A percentile compares a stretch with the other conserved stretches of the same genome.
phyloP scores from a whole-genome alignment of 2,329 filamentous ascomycete genomes.

The Arthrobotrys pseudoclavata region DNA sequence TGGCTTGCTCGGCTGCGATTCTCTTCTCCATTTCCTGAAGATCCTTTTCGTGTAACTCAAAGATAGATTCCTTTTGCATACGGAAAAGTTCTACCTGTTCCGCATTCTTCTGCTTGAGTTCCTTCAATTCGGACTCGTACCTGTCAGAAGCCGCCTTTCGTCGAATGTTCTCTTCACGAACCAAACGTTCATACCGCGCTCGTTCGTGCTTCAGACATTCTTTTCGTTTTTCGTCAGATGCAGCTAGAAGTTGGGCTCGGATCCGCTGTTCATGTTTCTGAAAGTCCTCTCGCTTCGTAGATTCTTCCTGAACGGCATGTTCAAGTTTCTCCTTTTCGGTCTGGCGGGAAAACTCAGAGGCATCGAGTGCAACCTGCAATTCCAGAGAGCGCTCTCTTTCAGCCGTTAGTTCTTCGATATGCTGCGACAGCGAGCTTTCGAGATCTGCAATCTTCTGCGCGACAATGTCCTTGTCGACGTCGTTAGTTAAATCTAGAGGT shows the following conservation, averaged over 20 bases:
- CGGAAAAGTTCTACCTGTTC: slow-evolving; percentile 58
- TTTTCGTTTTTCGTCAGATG: slow-evolving; percentile 56
- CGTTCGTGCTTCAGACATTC: slow-evolving; percentile 57
- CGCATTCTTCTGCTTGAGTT: slow-evolving; percentile 54
- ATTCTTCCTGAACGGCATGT: slow-evolving; percentile 46
- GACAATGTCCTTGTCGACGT: slow-evolving; percentile 54
- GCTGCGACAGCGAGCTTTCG: slow-evolving; percentile 47
- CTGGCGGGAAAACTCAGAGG: slow-evolving; percentile 55
- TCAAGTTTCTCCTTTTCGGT: slow-evolving; percentile 58
- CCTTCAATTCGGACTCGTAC: slow-evolving; percentile 55
- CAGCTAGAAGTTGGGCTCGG: slow-evolving; percentile 49
- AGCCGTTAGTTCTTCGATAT: slow-evolving; percentile 46
- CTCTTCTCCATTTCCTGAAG: slow-evolving; percentile 45
- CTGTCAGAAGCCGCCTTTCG: slow-evolving; percentile 56
- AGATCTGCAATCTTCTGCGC: slow-evolving; percentile 55
- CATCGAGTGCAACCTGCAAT: slow-evolving; percentile 55
- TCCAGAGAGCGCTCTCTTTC: slow-evolving; percentile 56
- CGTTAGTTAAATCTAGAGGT: slow-evolving; percentile 48
- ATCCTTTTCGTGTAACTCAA: slow-evolving; percentile 56
- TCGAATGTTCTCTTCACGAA: slow-evolving; percentile 56
- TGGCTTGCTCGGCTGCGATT: slow-evolving; percentile 33
- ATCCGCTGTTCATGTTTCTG: slow-evolving; percentile 59
- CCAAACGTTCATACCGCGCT: slow-evolving; percentile 50
- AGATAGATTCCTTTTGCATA: slow-evolving; percentile 58
- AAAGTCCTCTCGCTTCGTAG: slow-evolving; percentile 53